phyloP scores from a whole-genome alignment of 2,329 filamentous ascomycete genomes.

The Botrytis sinoallii region DNA sequence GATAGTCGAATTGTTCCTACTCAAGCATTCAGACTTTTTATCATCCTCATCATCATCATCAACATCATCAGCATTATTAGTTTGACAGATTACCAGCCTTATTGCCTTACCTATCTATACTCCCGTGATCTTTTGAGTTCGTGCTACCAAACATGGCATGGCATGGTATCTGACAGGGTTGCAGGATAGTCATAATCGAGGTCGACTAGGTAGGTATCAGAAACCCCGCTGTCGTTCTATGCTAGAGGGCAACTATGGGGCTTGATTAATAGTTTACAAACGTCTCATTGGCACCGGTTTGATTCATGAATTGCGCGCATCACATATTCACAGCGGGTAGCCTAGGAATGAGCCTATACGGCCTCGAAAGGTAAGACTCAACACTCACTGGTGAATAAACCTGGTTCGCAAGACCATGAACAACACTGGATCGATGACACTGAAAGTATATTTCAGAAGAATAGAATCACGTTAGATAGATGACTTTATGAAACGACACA shows the following conservation, averaged over 20 bases:
- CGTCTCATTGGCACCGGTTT: not conserved
- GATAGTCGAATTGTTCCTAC: not conserved
- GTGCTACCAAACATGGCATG: not conserved
- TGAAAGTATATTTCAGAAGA: not conserved
- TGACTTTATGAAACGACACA: not conserved
- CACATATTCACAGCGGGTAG: constrained; percentile 1
- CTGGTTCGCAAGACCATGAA: not conserved
- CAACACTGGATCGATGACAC: not conserved
- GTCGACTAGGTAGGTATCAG: constrained; percentile 4
- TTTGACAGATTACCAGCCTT: not conserved
- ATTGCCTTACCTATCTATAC: not conserved
- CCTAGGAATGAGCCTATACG: not conserved
- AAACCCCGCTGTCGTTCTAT: not conserved
- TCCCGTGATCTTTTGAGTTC: not conserved
- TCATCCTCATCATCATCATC: not conserved
- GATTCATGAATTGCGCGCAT: constrained; percentile 5
- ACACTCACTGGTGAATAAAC: not conserved
- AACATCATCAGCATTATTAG: not conserved
- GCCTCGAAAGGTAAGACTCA: not conserved
- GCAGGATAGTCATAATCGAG: constrained; percentile 5
- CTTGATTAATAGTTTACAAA: not conserved
- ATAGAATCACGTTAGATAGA: not conserved
- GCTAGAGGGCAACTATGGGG: not conserved
- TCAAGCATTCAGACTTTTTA: not conserved
- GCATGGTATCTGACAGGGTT: not conserved